Conservation (phyloP, 2,329 filamentous ascomycete species). For the Zymoseptoria tritici region DNA sequence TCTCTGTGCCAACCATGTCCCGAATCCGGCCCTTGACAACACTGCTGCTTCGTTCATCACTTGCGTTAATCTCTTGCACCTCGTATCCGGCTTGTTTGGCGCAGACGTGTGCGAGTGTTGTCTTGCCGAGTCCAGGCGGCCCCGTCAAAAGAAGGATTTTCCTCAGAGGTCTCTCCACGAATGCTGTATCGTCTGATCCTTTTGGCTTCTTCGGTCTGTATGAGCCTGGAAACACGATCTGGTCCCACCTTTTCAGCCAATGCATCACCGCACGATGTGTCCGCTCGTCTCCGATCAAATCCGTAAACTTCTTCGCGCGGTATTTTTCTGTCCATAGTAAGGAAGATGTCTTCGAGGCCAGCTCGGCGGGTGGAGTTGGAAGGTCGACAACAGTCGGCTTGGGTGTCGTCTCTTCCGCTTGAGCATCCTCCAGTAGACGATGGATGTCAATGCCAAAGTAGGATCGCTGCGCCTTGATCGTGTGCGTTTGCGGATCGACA, state of each 20-base stretch:
- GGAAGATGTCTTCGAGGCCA: slow-evolving; percentile 32
- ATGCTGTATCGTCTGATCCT: slow-evolving; percentile 37
- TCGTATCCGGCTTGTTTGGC: slow-evolving; percentile 94
- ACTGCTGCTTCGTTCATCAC: slow-evolving; percentile 81
- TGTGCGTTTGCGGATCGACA: slow-evolving; percentile 6
- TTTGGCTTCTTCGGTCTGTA: slow-evolving; percentile 51
- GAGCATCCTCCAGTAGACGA: slow-evolving; percentile 64
- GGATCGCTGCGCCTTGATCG: slow-evolving; percentile 61
- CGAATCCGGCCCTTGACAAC: slow-evolving; percentile 87
- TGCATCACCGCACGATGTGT: slow-evolving; percentile 84
- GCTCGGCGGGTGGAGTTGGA: slow-evolving; percentile 36
- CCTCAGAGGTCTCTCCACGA: slow-evolving; percentile 63
- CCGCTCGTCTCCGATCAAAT: slow-evolving; percentile 87
- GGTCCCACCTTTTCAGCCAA: slow-evolving; percentile 93
- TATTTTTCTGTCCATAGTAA: slow-evolving; percentile 97
- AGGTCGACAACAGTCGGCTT: slow-evolving; percentile 23
- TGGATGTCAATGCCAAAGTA: slow-evolving; percentile 95
- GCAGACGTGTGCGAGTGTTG: slow-evolving; percentile 91
- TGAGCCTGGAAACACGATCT: slow-evolving; percentile 78
- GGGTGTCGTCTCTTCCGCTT: slow-evolving; percentile 47
- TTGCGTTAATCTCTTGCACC: slow-evolving; percentile 94
- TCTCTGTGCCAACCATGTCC: slow-evolving; percentile 89
- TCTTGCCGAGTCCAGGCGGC: slow-evolving; percentile 90
- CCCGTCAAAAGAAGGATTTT: slow-evolving; percentile 89
- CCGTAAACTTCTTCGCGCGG: slow-evolving; percentile 81